Conservation (phyloP, 305 asterid genomes). For the Fraxinus baroniana region DNA sequence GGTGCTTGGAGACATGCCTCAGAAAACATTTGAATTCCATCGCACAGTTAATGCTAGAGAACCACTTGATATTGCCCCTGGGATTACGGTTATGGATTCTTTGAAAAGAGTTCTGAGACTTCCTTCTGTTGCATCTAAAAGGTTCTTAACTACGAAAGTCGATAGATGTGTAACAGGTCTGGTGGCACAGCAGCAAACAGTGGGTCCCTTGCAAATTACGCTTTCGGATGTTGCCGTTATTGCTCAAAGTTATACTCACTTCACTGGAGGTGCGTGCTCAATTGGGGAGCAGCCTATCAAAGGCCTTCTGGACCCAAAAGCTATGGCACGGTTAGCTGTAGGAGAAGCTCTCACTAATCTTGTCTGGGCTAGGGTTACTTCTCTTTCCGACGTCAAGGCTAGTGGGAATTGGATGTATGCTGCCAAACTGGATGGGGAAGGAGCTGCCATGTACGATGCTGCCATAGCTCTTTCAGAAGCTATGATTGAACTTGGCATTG, state of each 20-base stretch:
- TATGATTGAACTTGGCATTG: slow-evolving; percentile 89
- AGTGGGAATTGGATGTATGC: slow-evolving; percentile 97
- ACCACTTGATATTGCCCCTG: slow-evolving; percentile 89
- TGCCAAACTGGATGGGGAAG: slow-evolving; percentile 84
- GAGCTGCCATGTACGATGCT: slow-evolving; percentile 95
- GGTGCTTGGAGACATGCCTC: slow-evolving; percentile 98
- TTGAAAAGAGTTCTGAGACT: slow-evolving; percentile 81
- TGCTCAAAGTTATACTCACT: slow-evolving; percentile 72
- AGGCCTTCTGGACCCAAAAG: slow-evolving; percentile 86
- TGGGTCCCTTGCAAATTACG: slow-evolving; percentile 89
- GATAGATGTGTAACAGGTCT: slow-evolving; percentile 97
- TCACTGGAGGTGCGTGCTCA: slow-evolving; percentile 84
- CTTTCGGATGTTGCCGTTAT: slow-evolving; percentile 92
- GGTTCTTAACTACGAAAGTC: slow-evolving; percentile 92
- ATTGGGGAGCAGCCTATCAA: slow-evolving; percentile 91
- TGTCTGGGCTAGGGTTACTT: slow-evolving; percentile 89
- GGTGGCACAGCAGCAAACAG: slow-evolving; percentile 98
- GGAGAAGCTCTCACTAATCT: slow-evolving; percentile 95
- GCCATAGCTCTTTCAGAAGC: slow-evolving; percentile 88
- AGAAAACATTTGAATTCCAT: slow-evolving; percentile 78
- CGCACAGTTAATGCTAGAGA: slow-evolving; percentile 47
- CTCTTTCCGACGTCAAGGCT: slow-evolving; percentile 83
- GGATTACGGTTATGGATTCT: slow-evolving; percentile 60
- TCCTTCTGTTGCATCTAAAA: slow-evolving; percentile 86
- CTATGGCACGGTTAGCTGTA: slow-evolving; percentile 87